Evolutionary conservation across 2,329 filamentous ascomycete species (phyloP), one percentile per base, ranked within the genome.

Genomic region (Davidsoniella virescens): DNA sequence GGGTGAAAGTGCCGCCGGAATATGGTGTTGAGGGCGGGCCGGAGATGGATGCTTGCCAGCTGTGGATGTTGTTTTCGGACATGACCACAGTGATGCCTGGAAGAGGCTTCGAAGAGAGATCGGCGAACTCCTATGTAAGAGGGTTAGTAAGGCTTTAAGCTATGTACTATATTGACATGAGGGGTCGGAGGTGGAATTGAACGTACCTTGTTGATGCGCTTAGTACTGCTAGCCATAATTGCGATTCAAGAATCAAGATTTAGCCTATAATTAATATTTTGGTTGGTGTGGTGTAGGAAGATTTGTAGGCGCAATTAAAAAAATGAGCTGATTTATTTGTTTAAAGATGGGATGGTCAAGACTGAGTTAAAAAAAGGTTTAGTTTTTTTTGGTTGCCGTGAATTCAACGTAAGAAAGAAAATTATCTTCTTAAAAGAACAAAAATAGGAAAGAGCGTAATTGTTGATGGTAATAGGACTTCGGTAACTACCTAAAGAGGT

Each of bases 1-100:
- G 67, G 57, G 76, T 76, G 74, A 87, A 95, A 56, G 68, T 69
- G 60, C 87, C 87, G 58, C 78, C 80, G 70, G 64, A 60, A 67
- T 75, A 78, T 56, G 66, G 59, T 2, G 69, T 68, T 36, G 56
- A 53, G 2, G 65, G 45, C 0, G 73, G 72, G 1, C 71, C 71
- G 2, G 58, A 39, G 52, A 78, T 63, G 14, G 61, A 64, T 55
- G 74, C 61, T 61, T 70, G 65, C 75, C 75, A 78, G 38, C 60
- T 66, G 66, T 72, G 67, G 50, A 78, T 68, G 54, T 63, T 60
- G 49, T 70, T 26, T 25, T 47, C 44, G 16, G 38, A 17, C 8
- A 16, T 16, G 52, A 59, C 37, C 59, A 77, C 58, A 52, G 61
- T 61, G 61, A 72, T 71, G 59, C 70, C 72, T 0, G 59, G 51